phyloP scores from a whole-genome alignment of 345 rosid genomes.

The Iberis pinnata region DNA sequence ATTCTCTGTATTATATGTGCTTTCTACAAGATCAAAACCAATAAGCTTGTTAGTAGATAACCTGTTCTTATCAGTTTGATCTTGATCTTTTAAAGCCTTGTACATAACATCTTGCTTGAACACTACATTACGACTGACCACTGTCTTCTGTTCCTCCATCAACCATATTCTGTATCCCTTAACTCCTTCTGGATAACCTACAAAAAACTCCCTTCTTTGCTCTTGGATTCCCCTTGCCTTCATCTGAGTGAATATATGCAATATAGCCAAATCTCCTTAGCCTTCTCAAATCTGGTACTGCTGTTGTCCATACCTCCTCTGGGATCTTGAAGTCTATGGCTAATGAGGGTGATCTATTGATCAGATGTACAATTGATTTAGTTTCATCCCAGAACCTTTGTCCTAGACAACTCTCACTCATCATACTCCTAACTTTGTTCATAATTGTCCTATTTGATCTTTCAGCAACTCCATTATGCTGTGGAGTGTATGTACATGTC shows the following conservation, averaged over 20 bases:
- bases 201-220: background rate
- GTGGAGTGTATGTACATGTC: background rate
- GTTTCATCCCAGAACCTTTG: background rate
- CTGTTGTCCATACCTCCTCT: background rate
- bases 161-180: background rate
- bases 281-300: background rate
- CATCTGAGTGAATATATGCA: background rate
- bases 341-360: background rate
- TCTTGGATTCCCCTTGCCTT: background rate
- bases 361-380: background rate
- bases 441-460: no score
- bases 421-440: background rate
- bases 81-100: no score
- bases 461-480: background rate
- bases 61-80: no score
- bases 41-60: no score
- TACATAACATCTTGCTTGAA: background rate
- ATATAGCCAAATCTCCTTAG: background rate
- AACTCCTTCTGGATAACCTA: background rate
- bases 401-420: background rate
- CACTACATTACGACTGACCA: background rate
- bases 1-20: no score
- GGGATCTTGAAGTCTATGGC: background rate
- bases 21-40: no score
- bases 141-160: background rate